phyloP scores from a whole-genome alignment of 139 green algal genomes.

The Coccomyxa sp. region DNA sequence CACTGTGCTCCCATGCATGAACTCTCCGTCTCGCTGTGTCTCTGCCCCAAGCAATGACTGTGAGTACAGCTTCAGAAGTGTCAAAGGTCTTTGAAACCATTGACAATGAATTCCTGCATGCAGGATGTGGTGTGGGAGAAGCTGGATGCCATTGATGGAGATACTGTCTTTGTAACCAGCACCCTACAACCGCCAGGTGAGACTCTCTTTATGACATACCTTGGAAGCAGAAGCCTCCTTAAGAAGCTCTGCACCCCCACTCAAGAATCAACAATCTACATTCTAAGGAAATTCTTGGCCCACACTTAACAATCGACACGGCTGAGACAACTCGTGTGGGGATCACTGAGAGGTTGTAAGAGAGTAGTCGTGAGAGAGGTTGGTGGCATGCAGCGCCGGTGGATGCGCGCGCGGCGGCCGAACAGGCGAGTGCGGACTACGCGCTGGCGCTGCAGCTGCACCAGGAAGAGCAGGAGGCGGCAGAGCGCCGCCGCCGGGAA shows the following conservation, averaged over 20 bases:
- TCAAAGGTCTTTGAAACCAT: background rate
- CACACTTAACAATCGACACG: too few species aligned
- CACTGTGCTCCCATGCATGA: background rate
- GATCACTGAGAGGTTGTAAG: background rate
- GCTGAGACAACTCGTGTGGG: too few species aligned
- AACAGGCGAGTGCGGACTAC: constrained; percentile 61
- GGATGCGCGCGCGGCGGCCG: background rate
- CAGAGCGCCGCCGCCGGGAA: constrained; percentile 3
- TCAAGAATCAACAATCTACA: background rate
- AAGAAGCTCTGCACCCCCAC: constrained; percentile 8
- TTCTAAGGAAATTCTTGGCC: too few species aligned
- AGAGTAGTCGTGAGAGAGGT: too few species aligned
- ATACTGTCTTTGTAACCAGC: constrained; percentile 59
- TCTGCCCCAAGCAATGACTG: background rate
- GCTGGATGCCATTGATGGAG: constrained; percentile 59
- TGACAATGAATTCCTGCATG: background rate
- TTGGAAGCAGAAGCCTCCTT: constrained; percentile 17
- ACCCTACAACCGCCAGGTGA: constrained; percentile 30
- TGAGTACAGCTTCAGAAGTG: background rate
- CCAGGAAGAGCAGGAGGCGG: constrained; percentile 38
- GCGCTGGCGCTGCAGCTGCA: constrained; percentile 83
- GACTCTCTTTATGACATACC: constrained; percentile 1
- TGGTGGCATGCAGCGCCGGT: background rate
- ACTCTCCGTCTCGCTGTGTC: background rate
- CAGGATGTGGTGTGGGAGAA: constrained; percentile 90